Evolutionary conservation across 176 grass and related monocot species (phyloP), one percentile per base, ranked within the genome.

Genomic region (Eremochloa ophiuroides): DNA sequence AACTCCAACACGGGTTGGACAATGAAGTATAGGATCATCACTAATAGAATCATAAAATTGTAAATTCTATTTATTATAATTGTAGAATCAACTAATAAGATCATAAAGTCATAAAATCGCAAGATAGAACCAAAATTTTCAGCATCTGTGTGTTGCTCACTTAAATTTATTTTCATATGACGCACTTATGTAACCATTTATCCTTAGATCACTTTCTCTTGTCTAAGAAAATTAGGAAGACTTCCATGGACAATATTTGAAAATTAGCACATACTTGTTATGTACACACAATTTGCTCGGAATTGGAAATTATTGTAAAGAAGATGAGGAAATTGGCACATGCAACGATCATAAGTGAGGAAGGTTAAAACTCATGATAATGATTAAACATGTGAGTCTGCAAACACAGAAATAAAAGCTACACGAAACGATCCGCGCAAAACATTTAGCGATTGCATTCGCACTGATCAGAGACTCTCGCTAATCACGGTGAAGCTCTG

Each of bases 371-470:
- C 44, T 51, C 9, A 13, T 33, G 28, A 33, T 73, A 17, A 50
- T 22, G 44, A 51, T 51, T 74, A 34, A 10, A 10, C 18, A 80
- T 16, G 6, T 62, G n/a, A 40, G 9, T 31, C 6, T 74, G 37
- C 13, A 31, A 85, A 64, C 7, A 33, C 73, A 80, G 75, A 66
- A 51, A 11, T 47, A 68, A 3, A 84, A 39, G 43, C 33, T 35
- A 83, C 14, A 39, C n/a, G n/a, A n/a, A n/a, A n/a, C n/a, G n/a
- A 15, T 62, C 9, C 16, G 46, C 11, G 77, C 59, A 43, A 81
- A 71, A 71, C 72, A 55, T 62, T 28, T 25, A 62, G 8, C 64
- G 30, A 83, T 62, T 30, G 60, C 60, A 62, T 59, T 28, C 74
- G 33, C 14, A 79, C 0, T 11, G 6, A 60, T 11, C 62, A 60